A percentile compares a stretch with the other conserved stretches of the same genome.
Evolutionary conservation across 129 eudicot species (phyloP).

Genomic region (Arctium lappa): DNA sequence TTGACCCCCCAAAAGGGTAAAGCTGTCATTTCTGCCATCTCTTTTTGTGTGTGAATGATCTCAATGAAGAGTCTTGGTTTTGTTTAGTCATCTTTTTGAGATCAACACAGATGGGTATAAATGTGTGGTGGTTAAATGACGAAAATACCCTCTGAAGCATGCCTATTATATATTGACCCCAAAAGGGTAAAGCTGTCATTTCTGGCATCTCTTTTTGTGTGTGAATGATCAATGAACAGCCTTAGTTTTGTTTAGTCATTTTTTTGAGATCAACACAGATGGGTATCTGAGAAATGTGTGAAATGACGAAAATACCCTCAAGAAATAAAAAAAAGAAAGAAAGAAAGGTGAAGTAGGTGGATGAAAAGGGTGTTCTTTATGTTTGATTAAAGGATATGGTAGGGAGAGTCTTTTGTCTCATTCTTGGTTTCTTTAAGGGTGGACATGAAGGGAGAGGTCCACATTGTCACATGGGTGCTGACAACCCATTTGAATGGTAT

Average conservation of each 20-base stretch:
- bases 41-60: constrained; percentile 3
- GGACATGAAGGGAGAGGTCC: too few relatives aligned
- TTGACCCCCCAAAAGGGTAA: background rate
- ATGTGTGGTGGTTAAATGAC: too few relatives aligned
- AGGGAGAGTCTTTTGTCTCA: too few relatives aligned
- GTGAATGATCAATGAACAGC: constrained; percentile 5
- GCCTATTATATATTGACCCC: background rate
- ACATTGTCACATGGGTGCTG: too few relatives aligned
- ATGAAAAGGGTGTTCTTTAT: constrained; percentile 5
- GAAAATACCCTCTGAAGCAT: too few relatives aligned
- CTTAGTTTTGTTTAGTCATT: background rate
- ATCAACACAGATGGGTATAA: too few relatives aligned
- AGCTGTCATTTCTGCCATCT: constrained; percentile 5
- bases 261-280: background rate
- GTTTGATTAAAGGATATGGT: background rate
- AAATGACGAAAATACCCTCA: background rate
- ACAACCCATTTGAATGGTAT: too few relatives aligned
- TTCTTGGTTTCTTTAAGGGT: too few relatives aligned
- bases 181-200: constrained; percentile 10
- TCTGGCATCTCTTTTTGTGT: constrained; percentile 3
- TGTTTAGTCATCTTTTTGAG: background rate
- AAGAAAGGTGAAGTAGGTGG: background rate
- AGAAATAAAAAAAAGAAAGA: background rate
- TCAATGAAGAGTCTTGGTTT: background rate
- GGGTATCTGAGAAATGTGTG: background rate